Evolutionary conservation across 1,284 basidiomycete genomes (phyloP), one percentile per base, ranked within the genome.

Genomic region (Coniophora puteana): DNA sequence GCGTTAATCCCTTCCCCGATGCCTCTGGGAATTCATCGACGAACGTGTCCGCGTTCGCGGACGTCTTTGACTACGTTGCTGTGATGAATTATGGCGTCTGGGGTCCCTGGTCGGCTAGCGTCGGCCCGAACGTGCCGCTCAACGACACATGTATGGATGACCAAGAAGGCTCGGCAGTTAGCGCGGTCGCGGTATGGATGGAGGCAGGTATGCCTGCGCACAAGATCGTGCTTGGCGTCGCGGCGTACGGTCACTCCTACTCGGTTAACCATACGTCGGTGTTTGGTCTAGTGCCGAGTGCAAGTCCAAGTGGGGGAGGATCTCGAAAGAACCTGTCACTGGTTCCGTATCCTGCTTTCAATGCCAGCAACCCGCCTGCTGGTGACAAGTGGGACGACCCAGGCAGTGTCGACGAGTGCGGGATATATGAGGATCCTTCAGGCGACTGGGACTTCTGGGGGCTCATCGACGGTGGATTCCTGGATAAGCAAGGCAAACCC

Each of bases 81-180:
- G 74, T 91, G 60, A 92, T 92, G 88, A 86, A 86, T 64, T 91
- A 91, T 67, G 88, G 91, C 58, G 67, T 89, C 40, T 86, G 76
- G 76, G 71, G 81, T 51, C 10, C 10, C 11, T 58, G 65, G 72
- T 68, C 59, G 8, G 46, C 54, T 12, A 59, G 66, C 22, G 72
- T 72, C 17, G 87, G 87, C 11, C 76, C 89, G 13, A 92, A 89
- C 59, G 81, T 88, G 2, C 88, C 89, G 5, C 69, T 93, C 58
- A 74, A 73, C 1, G 92, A 89, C 62, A 74, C 78, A 6, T 71
- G 77, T 41, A 58, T 71, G 2, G 66, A 62, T 2, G 71, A 82
- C 51, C 83, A 80, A 40, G 66, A 70, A 34, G 88, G 87, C 18
- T 90, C 87, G 52, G 89, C 84, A 16, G 72, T 76, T 39, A 76